Conservation (phyloP, 176 grass and related monocot species). For the Zoysia pacifica region DNA sequence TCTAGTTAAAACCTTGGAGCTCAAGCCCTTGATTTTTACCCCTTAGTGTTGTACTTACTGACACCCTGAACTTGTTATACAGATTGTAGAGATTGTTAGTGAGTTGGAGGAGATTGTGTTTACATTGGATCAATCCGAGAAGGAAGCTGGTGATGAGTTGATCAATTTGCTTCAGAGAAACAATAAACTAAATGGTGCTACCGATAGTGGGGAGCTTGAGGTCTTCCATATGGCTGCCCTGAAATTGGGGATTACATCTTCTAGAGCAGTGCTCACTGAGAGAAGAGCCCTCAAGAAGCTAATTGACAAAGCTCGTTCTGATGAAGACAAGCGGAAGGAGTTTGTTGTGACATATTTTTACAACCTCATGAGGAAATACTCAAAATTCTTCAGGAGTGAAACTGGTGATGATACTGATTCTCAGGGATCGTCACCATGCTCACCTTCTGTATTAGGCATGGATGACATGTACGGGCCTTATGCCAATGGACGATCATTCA, state of each 20-base stretch:
- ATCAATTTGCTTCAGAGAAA: conserved; percentile 85
- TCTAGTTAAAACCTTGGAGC: conserved; percentile 15
- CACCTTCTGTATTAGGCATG: conserved; percentile 66
- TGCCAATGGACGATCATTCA: conserved; percentile 64
- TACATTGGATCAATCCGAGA: conserved; percentile 80
- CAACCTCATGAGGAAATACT: conserved; percentile 92
- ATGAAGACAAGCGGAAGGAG: conserved; percentile 87
- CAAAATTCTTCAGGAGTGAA: conserved; percentile 92
- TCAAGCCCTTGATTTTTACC: not conserved
- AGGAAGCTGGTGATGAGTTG: conserved; percentile 92
- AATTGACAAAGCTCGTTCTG: conserved; percentile 70
- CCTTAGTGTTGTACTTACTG: conserved; percentile 9
- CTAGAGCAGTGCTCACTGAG: conserved; percentile 84
- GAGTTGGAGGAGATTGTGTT: conserved; percentile 82
- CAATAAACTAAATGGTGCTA: conserved; percentile 57
- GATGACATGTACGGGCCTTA: conserved; percentile 72
- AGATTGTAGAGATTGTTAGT: conserved; percentile 79
- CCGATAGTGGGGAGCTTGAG: conserved; percentile 75
- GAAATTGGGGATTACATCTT: conserved; percentile 91
- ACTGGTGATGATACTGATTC: conserved; percentile 82
- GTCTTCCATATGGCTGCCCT: conserved; percentile 78
- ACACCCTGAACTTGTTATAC: conserved; percentile 27
- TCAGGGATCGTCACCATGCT: conserved; percentile 83
- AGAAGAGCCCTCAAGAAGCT: conserved; percentile 95
- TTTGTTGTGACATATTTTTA: conserved; percentile 76